These are phyloP conservation scores for Aaosphaeria arxii DNA, from an alignment of 2,329 filamentous ascomycete species.

Conservation along the genomic window DNA sequence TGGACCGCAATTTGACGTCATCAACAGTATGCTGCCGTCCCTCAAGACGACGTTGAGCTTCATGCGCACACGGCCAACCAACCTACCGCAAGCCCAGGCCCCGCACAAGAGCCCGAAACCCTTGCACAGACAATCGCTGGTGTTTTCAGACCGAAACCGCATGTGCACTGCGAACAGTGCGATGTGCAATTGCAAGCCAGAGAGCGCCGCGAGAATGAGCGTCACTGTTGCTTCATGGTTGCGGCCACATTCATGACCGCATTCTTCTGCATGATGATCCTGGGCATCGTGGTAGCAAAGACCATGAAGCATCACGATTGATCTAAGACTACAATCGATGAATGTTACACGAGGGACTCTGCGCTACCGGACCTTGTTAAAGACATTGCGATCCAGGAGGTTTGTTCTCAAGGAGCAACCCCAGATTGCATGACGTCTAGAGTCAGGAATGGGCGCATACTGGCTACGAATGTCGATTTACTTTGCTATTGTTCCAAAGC, in stretches of 20 bases:
- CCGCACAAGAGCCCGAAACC: conserved; percentile 11
- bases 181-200: conserved; percentile 18
- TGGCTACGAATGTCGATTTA: no score
- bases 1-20: background rate
- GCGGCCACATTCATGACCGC: conserved; percentile 17
- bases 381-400: no score
- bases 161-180: conserved; percentile 26
- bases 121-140: conserved; percentile 21
- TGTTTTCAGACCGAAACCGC: conserved; percentile 17
- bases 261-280: conserved; percentile 15
- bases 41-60: conserved; percentile 23
- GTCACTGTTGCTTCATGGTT: conserved; percentile 23
- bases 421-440: no score
- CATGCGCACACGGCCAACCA: conserved; percentile 10
- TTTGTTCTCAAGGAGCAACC: no score
- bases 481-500: no score
- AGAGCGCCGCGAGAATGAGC: conserved; percentile 14
- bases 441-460: no score
- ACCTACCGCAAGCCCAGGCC: conserved; percentile 3
- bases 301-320: conserved; percentile 3
- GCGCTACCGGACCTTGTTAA: no score
- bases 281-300: conserved; percentile 16
- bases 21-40: conserved; percentile 19
- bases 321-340: background rate
- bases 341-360: no score